A percentile compares a stretch with the other conserved stretches of the same genome.
Evolutionary conservation across 1,139 yeast genomes (phyloP).

Genomic region (Lodderomyces pseudojiufengensis): DNA sequence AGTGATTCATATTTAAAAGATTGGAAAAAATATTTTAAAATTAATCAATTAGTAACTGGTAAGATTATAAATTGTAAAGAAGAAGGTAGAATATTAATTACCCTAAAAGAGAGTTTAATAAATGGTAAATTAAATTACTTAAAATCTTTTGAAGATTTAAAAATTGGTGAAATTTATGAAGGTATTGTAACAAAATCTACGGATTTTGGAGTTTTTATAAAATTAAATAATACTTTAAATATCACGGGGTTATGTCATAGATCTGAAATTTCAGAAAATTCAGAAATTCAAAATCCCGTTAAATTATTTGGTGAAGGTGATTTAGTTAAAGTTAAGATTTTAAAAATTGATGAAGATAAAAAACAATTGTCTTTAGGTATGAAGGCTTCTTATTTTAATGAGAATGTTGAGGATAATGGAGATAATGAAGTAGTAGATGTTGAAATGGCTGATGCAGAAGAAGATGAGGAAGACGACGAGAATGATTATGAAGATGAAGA

Average conservation of each 20-base stretch:
- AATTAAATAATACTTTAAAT: conserved; percentile 68
- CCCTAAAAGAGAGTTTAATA: conserved; percentile 79
- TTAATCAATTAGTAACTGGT: conserved; percentile 73
- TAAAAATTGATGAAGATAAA: conserved; percentile 60
- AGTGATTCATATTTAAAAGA: conserved; percentile 80
- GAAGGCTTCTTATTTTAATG: conserved; percentile 86
- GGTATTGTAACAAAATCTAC: conserved; percentile 79
- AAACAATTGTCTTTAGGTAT: conserved; percentile 81
- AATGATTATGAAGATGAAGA: conserved; percentile 23
- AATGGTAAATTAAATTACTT: conserved; percentile 59
- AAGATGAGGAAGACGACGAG: conserved; percentile 24
- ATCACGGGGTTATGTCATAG: conserved; percentile 87
- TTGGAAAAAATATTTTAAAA: conserved; percentile 76
- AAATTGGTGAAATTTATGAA: conserved; percentile 67
- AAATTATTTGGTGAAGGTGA: conserved; percentile 84
- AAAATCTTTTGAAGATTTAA: conserved; percentile 61
- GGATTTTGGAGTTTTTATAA: conserved; percentile 89
- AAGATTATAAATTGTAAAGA: conserved; percentile 63
- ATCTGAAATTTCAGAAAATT: conserved; percentile 74
- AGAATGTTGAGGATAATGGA: conserved; percentile 31
- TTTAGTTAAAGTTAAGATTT: conserved; percentile 77
- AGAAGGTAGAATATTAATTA: conserved; percentile 65
- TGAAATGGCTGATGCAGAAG: conserved; percentile 22
- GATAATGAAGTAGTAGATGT: conserved; percentile 27
- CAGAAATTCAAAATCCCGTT: conserved; percentile 43